Base-by-base conservation (phyloP, 2,329 filamentous ascomycete species). In the Nemania diffusa region DNA sequence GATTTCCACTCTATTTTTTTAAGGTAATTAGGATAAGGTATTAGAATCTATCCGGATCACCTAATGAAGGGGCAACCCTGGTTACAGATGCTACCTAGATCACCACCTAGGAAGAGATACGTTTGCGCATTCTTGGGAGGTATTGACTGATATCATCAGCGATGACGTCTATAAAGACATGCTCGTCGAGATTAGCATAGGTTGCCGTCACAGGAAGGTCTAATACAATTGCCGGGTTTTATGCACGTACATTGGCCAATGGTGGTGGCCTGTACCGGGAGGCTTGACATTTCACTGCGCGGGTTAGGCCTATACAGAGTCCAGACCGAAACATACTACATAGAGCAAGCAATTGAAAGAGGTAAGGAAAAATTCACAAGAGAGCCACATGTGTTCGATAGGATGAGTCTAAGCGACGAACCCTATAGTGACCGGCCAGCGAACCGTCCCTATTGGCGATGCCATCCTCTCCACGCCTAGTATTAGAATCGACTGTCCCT, bases 41-140 rank as follows among this genome's bases (percentile, higher is more conserved):
- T 83, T 89, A 20, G 82, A 90, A 75, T 88, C 86, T 62, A 89
- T 92, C 71, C 81, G 79, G 40, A 71, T 79, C 27, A 88, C 90
- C 20, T 92, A 81, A 80, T 3, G 62, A 58, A 22, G 64, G 67
- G 5, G 64, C 67, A 15, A 57, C 17, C 2, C 51, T 15, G 67
- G 67, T 4, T 67, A 69, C 34, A 55, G 59, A 2, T 52, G 42
- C 13, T n/a, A n/a, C 17, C 52, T 64, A 5, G 67, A 69, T 34
- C 66, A 67, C 26, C 29, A 34, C n/a, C 42, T 60, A 2, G 67
- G 68, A 40, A 59, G 62, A 3, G 68, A 70, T 24, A 66, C 57
- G 6, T 70, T 66, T 17, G 56, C 53, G 5, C 65, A 69, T 27
- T 66, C 62, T 13, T 66, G 59, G 65, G 68, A 69, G 32, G 48